A percentile compares a stretch with the other conserved stretches of the same genome.
Evolutionary conservation across 2,329 filamentous ascomycete species (phyloP).

Genomic region (Calonectria ilicicola): DNA sequence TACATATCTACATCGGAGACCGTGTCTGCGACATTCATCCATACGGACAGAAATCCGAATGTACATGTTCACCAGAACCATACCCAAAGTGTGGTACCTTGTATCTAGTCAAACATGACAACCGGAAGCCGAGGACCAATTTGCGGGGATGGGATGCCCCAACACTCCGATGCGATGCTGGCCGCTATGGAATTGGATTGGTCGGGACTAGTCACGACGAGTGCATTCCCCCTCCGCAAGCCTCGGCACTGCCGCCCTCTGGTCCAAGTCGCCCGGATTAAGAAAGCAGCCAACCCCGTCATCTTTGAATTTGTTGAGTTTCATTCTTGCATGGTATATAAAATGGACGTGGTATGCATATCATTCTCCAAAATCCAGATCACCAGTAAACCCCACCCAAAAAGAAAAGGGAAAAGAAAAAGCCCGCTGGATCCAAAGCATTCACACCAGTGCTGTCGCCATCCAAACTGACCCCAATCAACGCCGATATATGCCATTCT

Average conservation of each 20-base stretch:
- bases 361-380: constrained; percentile 7
- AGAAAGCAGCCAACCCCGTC: not conserved
- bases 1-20: not conserved
- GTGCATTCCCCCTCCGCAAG: not conserved
- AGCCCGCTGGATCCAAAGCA: constrained; percentile 11
- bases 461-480: constrained; percentile 27
- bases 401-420: not conserved
- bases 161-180: not conserved
- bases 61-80: not conserved
- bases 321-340: constrained; percentile 31
- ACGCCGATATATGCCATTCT: constrained; percentile 40
- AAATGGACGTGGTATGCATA: not conserved
- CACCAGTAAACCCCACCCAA: not conserved
- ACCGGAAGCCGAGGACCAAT: constrained; percentile 5
- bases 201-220: not conserved
- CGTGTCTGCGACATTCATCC: not conserved
- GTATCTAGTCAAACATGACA: not conserved
- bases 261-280: not conserved
- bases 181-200: not conserved
- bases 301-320: constrained; percentile 20
- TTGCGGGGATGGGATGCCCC: not conserved
- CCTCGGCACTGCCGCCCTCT: constrained; percentile 9
- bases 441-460: constrained; percentile 15
- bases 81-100: not conserved
- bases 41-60: not conserved